Percentiles rank a stretch among this genome's conserved stretches.
Conservation (phyloP, 768 basidiomycete species). For the Filobasidium wieringae region DNA sequence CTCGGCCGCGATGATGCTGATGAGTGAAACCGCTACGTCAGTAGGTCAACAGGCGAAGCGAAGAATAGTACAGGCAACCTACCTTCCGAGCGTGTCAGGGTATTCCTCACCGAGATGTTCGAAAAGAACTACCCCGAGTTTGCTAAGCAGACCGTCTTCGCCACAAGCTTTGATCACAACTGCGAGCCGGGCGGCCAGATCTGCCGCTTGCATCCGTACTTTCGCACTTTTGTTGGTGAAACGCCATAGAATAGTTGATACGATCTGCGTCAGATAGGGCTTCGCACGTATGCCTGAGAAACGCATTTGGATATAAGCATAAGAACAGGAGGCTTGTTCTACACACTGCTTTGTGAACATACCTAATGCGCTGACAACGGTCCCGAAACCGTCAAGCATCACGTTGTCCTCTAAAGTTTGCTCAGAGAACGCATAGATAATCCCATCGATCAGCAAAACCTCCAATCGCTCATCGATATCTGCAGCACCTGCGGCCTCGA, state of each 20-base stretch:
- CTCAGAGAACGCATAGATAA: constrained; percentile 99
- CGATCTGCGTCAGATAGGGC: constrained; percentile 96
- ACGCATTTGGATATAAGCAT: not conserved
- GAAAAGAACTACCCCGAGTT: constrained; percentile 90
- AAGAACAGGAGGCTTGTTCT: not conserved
- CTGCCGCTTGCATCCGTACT: constrained; percentile 98
- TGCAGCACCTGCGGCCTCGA: constrained; percentile 85
- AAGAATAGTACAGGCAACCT: constrained; percentile 12
- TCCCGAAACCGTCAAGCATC: constrained; percentile 97
- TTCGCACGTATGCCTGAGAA: constrained; percentile 73
- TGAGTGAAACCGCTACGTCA: not conserved
- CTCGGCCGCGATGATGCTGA: constrained; percentile 93
- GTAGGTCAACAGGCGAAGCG: not conserved
- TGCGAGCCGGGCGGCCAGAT: constrained; percentile 86
- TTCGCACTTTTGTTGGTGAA: constrained; percentile 99
- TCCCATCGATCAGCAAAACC: constrained; percentile 87
- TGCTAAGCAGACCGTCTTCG: constrained; percentile 87
- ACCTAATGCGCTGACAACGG: constrained; percentile 86
- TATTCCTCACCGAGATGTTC: constrained; percentile 99
- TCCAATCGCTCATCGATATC: constrained; percentile 95
- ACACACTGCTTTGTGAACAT: constrained; percentile 13
- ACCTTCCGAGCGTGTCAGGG: constrained; percentile 84
- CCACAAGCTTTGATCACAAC: constrained; percentile 98
- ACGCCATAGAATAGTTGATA: constrained; percentile 97
- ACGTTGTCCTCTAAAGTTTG: constrained; percentile 98